phyloP scores from a whole-genome alignment of 495 filamentous ascomycete genomes.

The Penicillium maclennaniae region DNA sequence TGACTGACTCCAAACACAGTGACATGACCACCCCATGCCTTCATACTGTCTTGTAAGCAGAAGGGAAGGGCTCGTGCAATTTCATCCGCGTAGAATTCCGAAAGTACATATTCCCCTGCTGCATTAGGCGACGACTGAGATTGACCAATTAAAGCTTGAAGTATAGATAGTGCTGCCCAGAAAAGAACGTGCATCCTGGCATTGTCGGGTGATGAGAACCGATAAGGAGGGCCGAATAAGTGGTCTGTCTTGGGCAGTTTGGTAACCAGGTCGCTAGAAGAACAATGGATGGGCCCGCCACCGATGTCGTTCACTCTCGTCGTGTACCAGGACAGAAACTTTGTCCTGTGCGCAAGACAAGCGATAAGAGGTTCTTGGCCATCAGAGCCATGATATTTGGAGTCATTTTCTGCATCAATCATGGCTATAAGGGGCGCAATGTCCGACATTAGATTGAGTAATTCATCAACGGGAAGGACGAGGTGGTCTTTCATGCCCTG shows the following conservation, averaged over 20 bases:
- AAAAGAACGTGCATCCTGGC: conserved; percentile 1
- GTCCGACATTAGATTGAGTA: too few species aligned
- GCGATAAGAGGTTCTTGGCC: too few species aligned
- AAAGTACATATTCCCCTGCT: conserved; percentile 1
- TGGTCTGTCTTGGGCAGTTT: neutral
- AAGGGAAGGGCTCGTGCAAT: conserved; percentile 2
- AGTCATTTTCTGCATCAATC: too few species aligned
- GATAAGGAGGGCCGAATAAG: conserved; percentile 3
- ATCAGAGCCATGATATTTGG: too few species aligned
- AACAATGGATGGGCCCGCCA: neutral
- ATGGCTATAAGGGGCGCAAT: too few species aligned
- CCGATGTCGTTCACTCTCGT: neutral
- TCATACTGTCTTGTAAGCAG: conserved; percentile 1
- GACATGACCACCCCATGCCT: conserved; percentile 2
- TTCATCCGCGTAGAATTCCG: conserved; percentile 5
- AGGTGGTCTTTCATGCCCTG: too few species aligned
- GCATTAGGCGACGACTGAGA: neutral
- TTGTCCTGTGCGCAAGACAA: neutral
- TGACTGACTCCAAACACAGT: too few species aligned
- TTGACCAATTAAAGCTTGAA: conserved; percentile 4
- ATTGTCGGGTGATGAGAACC: conserved; percentile 3
- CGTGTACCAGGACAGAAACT: neutral
- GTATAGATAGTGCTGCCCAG: conserved; percentile 6
- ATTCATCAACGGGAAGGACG: too few species aligned
- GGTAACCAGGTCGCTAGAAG: neutral